Conservation (phyloP, 345 rosid genomes). For the Geranium brycei region DNA sequence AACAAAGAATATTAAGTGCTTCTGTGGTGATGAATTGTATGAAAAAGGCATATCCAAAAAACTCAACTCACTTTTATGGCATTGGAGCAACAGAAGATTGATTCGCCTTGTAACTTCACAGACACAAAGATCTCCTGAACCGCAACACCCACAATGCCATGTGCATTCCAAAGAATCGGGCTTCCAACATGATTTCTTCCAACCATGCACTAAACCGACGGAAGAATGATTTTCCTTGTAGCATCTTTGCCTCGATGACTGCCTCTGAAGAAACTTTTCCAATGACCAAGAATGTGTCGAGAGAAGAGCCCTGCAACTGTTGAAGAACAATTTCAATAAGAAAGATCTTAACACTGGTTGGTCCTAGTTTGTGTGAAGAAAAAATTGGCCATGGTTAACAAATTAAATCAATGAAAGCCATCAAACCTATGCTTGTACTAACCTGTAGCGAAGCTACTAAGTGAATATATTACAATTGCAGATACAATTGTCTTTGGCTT, state of each 20-base stretch:
- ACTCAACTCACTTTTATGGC: too few relatives aligned
- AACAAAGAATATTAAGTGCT: constrained; percentile 14
- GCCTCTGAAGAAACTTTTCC: constrained; percentile 81
- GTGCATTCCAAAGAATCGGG: constrained; percentile 56
- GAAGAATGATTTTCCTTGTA: constrained; percentile 42
- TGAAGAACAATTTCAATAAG: not conserved
- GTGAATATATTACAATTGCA: not conserved
- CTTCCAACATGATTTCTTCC: constrained; percentile 51
- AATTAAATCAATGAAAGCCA: too few relatives aligned
- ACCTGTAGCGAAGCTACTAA: too few relatives aligned
- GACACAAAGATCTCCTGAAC: constrained; percentile 40
- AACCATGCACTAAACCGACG: constrained; percentile 37
- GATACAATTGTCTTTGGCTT: not conserved
- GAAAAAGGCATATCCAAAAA: not conserved
- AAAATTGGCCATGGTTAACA: too few relatives aligned
- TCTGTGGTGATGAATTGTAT: not conserved
- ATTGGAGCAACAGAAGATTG: not conserved
- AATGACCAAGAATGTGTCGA: constrained; percentile 57
- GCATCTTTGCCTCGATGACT: constrained; percentile 61
- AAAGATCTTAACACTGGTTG: too few relatives aligned
- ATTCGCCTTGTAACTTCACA: constrained; percentile 10
- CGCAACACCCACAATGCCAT: constrained; percentile 55
- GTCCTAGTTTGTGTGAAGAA: too few relatives aligned
- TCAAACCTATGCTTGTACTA: too few relatives aligned
- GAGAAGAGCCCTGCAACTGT: constrained; percentile 70